phyloP scores from a whole-genome alignment of 1,284 basidiomycete genomes.

The Trametes hirsuta region DNA sequence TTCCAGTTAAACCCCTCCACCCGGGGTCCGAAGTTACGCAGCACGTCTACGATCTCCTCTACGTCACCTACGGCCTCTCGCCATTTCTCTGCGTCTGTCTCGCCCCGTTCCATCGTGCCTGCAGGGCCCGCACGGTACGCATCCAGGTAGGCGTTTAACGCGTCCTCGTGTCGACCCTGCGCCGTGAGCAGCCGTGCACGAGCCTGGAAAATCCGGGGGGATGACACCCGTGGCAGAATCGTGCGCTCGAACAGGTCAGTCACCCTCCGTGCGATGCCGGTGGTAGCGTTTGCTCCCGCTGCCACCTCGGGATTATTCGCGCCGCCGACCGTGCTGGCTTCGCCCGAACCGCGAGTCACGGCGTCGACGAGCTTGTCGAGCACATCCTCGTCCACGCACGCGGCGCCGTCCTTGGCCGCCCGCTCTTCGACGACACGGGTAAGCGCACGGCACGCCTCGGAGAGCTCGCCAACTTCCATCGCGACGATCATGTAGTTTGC shows the following conservation, averaged over 20 bases:
- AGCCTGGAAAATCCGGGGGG: conserved; percentile 77
- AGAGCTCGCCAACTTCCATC: conserved; percentile 90
- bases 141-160: conserved; percentile 81
- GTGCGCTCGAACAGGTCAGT: conserved; percentile 72
- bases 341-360: conserved; percentile 64
- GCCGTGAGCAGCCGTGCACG: conserved; percentile 81
- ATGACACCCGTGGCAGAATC: conserved; percentile 79
- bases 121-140: conserved; percentile 80
- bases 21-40: conserved; percentile 82
- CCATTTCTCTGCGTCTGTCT: conserved; percentile 70
- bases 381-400: conserved; percentile 81
- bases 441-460: conserved; percentile 86
- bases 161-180: conserved; percentile 74
- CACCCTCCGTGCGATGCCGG: conserved; percentile 68
- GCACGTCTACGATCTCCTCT: conserved; percentile 80
- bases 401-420: conserved; percentile 61
- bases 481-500: conserved; percentile 96
- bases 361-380: conserved; percentile 87
- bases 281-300: conserved; percentile 62
- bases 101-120: conserved; percentile 65
- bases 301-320: conserved; percentile 19
- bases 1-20: conserved; percentile 72
- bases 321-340: conserved; percentile 38
- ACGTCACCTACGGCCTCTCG: conserved; percentile 77
- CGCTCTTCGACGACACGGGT: conserved; percentile 84